Base-by-base conservation (phyloP, 2,329 filamentous ascomycete genomes). In the Penicillium sp. region DNA sequence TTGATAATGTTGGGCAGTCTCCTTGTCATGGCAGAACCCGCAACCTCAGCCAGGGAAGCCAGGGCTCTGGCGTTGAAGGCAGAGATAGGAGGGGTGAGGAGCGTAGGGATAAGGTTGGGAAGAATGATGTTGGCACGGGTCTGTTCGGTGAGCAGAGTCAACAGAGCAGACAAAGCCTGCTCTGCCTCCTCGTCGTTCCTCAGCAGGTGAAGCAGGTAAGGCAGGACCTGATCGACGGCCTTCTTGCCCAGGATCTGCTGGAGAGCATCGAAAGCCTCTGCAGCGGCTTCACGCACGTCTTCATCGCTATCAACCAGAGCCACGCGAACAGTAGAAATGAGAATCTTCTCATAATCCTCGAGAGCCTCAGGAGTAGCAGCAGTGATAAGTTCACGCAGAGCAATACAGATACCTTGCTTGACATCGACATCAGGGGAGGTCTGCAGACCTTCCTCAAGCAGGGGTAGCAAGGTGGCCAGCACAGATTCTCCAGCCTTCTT, bases 381-480 rank as follows among this genome's bases (percentile, higher is more conserved):
- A 16, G 89, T 85, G 65, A 99, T 96, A 56, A 99, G 87, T 76
- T 99, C 96, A 69, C 92, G 90, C 62, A 99, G 83, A 39, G 96
- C 95, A 73, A 99, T 91, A 76, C 95, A 98, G 65, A 99, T 99
- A 76, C 95, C 95, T 78, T 99, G 93, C 78, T 92, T 95, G 61
- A 94, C 90, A 78, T 98, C 93, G 40, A 90, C 89, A 76, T 98
- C 95, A 37, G 89, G 94, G 18, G 94, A 93, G 1, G 86, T 90
- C 68, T 95, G 88, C 55, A 99, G 83, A 39, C 94, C 92, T 74
- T 96, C 92, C 73, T 98, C 93, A 50, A 99, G 85, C 36, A 93
- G 96, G 33, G 95, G 95, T 60, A 99, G 80, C 60, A 99, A 80
- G 44, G 87, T 96, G 24, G 92, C 87, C 63, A 99, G 82, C 58